Evolutionary conservation across 2,329 filamentous ascomycete species (phyloP), one percentile per base, ranked within the genome.

Genomic region (Tricladium varicosporioides): DNA sequence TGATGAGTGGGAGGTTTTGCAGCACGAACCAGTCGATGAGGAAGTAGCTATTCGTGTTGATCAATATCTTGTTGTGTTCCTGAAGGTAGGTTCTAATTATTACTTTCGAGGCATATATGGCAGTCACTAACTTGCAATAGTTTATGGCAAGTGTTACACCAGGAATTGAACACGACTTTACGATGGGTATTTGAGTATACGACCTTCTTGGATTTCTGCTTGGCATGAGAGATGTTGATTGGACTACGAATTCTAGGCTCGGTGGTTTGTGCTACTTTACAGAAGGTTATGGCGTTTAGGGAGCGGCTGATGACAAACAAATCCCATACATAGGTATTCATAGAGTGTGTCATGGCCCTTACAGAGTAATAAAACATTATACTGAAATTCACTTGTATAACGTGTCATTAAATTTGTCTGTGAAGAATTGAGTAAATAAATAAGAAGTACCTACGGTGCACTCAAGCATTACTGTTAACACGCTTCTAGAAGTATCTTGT

Each of bases 91-190:
- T 11, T 40, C 13, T 13, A 31, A 43, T 9, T 16, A 14, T 33
- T 47, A 9, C 8, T 4, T 48, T 16, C 2, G 13, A 2, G 3
- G 42, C 11, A 18, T 36, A 45, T 51, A 45, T 18, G 31, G 15
- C 13, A 33, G 27, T 13, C 51, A 51, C 60, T 68, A 60, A 63
- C 47, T 32, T 4, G 54, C 31, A 80, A 78, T 87, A 83, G 81
- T 91, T 91, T 73, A 90, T 91, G 78, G 86, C 88, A 33, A 94
- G 88, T 67, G 94, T 99, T 46, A 97, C 93, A 14, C 94, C 94
- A 5, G 92, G 92, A 48, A 97, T 99, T 73, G 93, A 97, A 75
- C 91, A 97, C 73, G 93, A 97, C 72, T 97, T 95, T 73, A 97
- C 93, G 0, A 97, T 97, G 92, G 90, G 91, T 5, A 87, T 96